These are phyloP conservation scores for Coniochaeta sp. DNA, from an alignment of 2,329 filamentous ascomycete genomes.

Conservation along the genomic window DNA sequence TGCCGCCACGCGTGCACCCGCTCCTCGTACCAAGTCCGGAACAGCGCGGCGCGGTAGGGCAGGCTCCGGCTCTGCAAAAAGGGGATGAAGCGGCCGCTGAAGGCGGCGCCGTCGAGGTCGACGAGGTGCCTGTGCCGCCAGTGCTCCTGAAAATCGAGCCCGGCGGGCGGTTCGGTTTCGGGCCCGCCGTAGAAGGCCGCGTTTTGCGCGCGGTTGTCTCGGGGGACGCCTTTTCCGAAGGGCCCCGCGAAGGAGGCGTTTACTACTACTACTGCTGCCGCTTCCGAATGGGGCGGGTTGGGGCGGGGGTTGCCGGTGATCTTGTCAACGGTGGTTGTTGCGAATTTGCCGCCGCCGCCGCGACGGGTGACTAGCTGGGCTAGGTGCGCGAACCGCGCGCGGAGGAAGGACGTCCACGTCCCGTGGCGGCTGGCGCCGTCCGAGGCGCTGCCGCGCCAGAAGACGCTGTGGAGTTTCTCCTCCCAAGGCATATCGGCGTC, in stretches of 20 bases:
- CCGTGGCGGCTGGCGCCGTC: constrained; percentile 40
- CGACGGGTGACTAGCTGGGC: no score
- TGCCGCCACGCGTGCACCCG: constrained; percentile 55
- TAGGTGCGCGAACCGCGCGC: constrained; percentile 48
- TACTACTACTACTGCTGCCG: no score
- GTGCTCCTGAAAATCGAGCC: constrained; percentile 25
- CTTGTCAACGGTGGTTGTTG: constrained; percentile 38
- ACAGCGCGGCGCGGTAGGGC: constrained; percentile 53
- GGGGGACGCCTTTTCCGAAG: no score
- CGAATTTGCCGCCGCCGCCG: no score
- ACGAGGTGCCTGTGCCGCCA: constrained; percentile 46
- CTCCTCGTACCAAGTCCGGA: constrained; percentile 58
- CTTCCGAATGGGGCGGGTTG: constrained; percentile 24
- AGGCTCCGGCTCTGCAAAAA: constrained; percentile 46
- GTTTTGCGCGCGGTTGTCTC: constrained; percentile 40
- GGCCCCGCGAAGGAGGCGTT: no score
- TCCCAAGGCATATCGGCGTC: constrained; percentile 35
- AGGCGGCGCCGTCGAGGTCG: constrained; percentile 51
- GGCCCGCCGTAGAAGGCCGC: constrained; percentile 2
- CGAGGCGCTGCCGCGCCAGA: constrained; percentile 48
- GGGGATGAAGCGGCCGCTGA: constrained; percentile 39
- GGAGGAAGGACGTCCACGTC: constrained; percentile 52
- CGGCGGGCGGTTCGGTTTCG: constrained; percentile 8
- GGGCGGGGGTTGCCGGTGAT: constrained; percentile 54
- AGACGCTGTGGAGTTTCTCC: constrained; percentile 39